Evolutionary conservation across 345 rosid genomes (phyloP).

Genomic region (Dovyalis caffra): DNA sequence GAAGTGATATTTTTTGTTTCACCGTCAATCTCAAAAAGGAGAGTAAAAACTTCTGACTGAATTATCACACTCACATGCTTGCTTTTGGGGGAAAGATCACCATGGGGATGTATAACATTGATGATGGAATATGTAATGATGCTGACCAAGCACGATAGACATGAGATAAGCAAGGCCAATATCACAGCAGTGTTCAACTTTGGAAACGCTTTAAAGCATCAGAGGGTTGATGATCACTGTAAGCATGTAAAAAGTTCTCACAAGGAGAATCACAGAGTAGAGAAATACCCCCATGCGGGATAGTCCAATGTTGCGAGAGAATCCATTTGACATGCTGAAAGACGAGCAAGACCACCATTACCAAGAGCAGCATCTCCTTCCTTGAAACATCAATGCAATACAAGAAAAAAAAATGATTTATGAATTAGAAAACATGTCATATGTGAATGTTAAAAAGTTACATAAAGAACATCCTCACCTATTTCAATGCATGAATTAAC

Average conservation of each 20-base stretch:
- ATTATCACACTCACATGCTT: too few relatives aligned
- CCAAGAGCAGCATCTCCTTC: constrained; percentile 60
- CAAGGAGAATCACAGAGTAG: neutral
- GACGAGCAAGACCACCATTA: constrained; percentile 58
- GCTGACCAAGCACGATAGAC: neutral
- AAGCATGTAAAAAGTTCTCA: constrained; percentile 1
- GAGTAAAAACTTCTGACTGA: too few relatives aligned
- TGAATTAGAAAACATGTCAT: neutral
- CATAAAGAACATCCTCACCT: neutral
- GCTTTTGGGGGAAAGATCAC: too few relatives aligned
- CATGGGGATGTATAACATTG: too few relatives aligned
- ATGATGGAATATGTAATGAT: too few relatives aligned
- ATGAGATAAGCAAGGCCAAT: neutral
- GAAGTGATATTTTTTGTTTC: too few relatives aligned
- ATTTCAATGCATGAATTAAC: neutral
- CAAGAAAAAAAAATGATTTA: neutral
- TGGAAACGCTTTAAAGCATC: neutral
- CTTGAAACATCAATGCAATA: constrained; percentile 18
- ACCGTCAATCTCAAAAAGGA: too few relatives aligned
- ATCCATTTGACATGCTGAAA: constrained; percentile 56
- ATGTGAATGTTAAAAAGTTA: neutral
- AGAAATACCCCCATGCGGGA: constrained; percentile 49
- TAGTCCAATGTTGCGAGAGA: constrained; percentile 54
- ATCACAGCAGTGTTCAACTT: neutral
- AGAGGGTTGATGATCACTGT: neutral